phyloP scores from a whole-genome alignment of 768 basidiomycete species.

The Daedalea quercina region DNA sequence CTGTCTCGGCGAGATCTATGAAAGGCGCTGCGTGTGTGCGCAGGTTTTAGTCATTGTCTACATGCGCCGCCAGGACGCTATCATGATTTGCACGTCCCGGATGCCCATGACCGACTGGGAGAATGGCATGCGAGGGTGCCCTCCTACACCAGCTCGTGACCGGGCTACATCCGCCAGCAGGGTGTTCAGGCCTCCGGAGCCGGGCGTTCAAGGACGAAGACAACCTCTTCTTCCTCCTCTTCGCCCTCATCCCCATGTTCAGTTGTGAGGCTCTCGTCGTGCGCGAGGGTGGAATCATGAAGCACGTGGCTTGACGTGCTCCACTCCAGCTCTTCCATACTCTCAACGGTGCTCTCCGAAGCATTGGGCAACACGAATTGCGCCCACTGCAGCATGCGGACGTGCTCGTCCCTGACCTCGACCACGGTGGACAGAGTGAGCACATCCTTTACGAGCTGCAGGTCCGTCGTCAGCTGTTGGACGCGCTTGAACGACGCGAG shows the following conservation, averaged over 20 bases:
- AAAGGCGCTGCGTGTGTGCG: not conserved
- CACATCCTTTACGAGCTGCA: slow-evolving; percentile 61
- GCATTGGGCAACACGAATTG: slow-evolving; percentile 60
- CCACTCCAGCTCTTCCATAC: not conserved
- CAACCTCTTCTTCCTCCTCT: slow-evolving; percentile 71
- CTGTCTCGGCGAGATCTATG: not conserved
- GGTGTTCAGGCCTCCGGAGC: slow-evolving; percentile 22
- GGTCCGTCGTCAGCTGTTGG: slow-evolving; percentile 52
- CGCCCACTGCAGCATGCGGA: slow-evolving; percentile 65
- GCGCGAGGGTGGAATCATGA: not conserved
- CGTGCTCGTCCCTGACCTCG: slow-evolving; percentile 63
- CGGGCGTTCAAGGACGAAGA: slow-evolving; percentile 57
- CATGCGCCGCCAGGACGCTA: too few relatives aligned
- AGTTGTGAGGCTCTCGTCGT: slow-evolving; percentile 26
- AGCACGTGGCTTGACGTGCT: not conserved
- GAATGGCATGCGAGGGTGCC: too few relatives aligned
- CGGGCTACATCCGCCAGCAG: too few relatives aligned
- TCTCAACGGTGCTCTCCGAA: slow-evolving; percentile 36
- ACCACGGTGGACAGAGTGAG: slow-evolving; percentile 59
- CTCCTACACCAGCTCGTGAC: too few relatives aligned
- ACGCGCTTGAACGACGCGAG: slow-evolving; percentile 89
- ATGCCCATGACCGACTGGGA: too few relatives aligned
- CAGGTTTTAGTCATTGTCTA: too few relatives aligned
- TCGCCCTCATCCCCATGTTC: slow-evolving; percentile 25
- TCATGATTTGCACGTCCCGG: too few relatives aligned